Evolutionary conservation across 2,329 filamentous ascomycete genomes (phyloP).

Genomic region (Colletotrichum sp.): DNA sequence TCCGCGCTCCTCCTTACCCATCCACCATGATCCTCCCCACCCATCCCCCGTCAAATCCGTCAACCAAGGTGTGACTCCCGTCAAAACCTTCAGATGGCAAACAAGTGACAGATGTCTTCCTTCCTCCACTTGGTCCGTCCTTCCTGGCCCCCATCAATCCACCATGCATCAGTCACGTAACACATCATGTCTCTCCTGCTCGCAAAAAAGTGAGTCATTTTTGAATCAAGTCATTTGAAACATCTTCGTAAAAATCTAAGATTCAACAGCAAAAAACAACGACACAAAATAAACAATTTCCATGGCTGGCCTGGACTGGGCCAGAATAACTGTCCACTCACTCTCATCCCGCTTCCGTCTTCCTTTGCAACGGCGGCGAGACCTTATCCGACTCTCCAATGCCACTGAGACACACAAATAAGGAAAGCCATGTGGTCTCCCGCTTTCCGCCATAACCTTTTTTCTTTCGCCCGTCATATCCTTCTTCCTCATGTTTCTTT

Average conservation of each 20-base stretch:
- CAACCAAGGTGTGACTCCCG: not conserved
- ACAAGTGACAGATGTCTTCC: not conserved
- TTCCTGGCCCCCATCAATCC: not conserved
- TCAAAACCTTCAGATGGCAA: constrained; percentile 10
- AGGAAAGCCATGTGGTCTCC: constrained; percentile 4
- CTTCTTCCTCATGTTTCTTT: not conserved
- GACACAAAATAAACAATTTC: not conserved
- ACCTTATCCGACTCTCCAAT: not conserved
- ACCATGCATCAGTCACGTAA: not conserved
- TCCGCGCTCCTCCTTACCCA: not conserved
- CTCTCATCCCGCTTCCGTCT: not conserved
- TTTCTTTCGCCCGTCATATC: not conserved
- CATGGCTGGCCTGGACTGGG: not conserved
- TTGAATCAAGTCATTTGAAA: not conserved
- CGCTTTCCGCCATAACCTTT: not conserved
- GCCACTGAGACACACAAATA: not conserved
- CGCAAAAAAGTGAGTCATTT: not conserved
- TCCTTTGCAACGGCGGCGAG: not conserved
- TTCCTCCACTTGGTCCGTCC: not conserved
- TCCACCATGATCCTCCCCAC: not conserved
- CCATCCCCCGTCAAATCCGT: not conserved
- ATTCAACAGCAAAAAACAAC: not conserved
- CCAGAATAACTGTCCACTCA: not conserved
- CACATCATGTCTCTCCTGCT: not conserved
- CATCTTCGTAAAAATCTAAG: not conserved